Evolutionary conservation across 257 asterid species (phyloP), one percentile per base, ranked within the genome.

Genomic region (Petunia secreta): DNA sequence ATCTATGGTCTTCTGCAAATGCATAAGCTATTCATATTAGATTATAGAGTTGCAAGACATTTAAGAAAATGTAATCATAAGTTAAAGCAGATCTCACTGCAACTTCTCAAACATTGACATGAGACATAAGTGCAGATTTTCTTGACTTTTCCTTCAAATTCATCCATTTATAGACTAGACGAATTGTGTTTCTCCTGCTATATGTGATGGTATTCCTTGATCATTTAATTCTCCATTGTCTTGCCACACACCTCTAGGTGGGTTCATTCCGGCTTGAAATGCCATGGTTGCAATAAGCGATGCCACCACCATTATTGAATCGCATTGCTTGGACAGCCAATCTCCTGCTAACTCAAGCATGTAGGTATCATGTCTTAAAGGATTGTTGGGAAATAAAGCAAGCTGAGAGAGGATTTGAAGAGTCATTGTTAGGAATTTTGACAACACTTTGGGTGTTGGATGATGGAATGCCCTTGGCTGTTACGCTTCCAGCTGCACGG

Each of bases 231-330:
- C 36, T 15, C 5, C 8, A n/a, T 67, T 34, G 0, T 86, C 87
- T 10, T 84, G 85, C 89, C 85, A 84, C 5, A 82, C 82, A 1
- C 80, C 86, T 0, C 81, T 16, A 0, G 87, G 83, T 8, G 87
- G 89, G 87, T 62, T 83, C 8, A 80, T 54, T 40, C 79, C 82
- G 1, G 75, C 74, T 25, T 84, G 86, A 44, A 81, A 84, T 2
- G 84, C 83, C 87, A 86, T 84, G 14, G 81, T 80, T 8, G 86
- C 86, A 0, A 81, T 68, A 0, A 84, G 80, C 4, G 84, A 68
- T 15, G 89, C 87, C 83, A 86, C 87, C 0, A 86, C 83, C 87
- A 86, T 84, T 13, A 84, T 4, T 2, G 81, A 76, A 5, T 71
- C 14, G 8, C 40, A 59, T 13, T 78, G 73, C 7, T 59, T 40